phyloP scores from a whole-genome alignment of 768 basidiomycete genomes.

The Punctularia strigosozonata region DNA sequence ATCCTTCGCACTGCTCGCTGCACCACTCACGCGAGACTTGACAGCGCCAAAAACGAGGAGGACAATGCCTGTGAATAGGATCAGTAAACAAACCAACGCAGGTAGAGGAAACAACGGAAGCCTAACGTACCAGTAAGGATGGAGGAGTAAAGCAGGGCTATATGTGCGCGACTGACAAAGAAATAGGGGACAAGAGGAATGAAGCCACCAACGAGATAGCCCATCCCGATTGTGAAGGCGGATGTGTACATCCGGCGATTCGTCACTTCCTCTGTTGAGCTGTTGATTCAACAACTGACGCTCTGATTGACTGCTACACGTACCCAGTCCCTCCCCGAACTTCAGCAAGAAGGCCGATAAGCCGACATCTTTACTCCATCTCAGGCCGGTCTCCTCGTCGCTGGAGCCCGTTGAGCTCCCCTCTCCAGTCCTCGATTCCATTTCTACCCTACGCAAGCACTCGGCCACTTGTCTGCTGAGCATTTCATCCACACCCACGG shows the following conservation, averaged over 20 bases:
- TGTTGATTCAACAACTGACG: background rate
- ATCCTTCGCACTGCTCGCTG: conserved; percentile 50
- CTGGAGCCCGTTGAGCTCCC: conserved; percentile 5
- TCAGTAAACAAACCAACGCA: no score
- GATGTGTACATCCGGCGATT: conserved; percentile 75
- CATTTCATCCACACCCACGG: conserved; percentile 80
- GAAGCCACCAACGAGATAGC: conserved; percentile 87
- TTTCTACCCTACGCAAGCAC: conserved; percentile 58
- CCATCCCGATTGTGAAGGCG: conserved; percentile 90
- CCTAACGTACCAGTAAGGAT: no score
- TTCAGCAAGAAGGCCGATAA: conserved; percentile 90
- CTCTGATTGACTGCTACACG: conserved; percentile 14
- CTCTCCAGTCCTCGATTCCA: conserved; percentile 16
- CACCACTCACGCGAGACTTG: conserved; percentile 82
- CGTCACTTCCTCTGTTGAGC: conserved; percentile 70
- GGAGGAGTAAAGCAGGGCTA: conserved; percentile 62
- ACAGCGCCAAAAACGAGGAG: conserved; percentile 85
- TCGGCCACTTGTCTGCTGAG: conserved; percentile 72
- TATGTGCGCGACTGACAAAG: conserved; percentile 61
- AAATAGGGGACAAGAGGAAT: conserved; percentile 92
- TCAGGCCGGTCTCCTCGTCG: conserved; percentile 49
- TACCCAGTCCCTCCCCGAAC: conserved; percentile 89
- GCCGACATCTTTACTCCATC: conserved; percentile 72
- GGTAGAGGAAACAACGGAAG: no score
- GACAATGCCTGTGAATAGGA: conserved; percentile 77